A percentile compares a stretch with the other conserved stretches of the same genome.
Evolutionary conservation across 306 rosid genomes (phyloP).

Genomic region (Cucumis melo): DNA sequence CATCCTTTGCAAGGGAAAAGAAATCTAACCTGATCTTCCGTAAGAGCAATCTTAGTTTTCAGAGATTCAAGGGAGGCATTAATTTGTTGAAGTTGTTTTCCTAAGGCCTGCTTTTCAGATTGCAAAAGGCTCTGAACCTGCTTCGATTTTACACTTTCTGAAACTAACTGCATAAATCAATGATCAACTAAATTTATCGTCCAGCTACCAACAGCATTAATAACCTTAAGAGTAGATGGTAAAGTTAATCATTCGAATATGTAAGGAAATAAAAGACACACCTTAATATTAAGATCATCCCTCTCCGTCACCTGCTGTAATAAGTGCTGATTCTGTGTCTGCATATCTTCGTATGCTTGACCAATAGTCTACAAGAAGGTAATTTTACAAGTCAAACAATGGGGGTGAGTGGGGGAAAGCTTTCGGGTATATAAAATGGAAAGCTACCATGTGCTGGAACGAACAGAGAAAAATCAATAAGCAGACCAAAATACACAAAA

Average conservation of each 20-base stretch:
- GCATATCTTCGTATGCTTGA: constrained; percentile 99
- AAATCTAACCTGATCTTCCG: constrained; percentile 62
- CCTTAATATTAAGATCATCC: constrained; percentile 95
- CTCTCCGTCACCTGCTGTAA: constrained; percentile 81
- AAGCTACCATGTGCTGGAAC: neutral
- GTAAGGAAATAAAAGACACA: constrained; percentile 19
- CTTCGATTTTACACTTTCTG: constrained; percentile 85
- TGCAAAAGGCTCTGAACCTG: constrained; percentile 48
- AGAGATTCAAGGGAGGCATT: constrained; percentile 41
- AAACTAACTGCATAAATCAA: constrained; percentile 65
- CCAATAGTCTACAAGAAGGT: constrained; percentile 65
- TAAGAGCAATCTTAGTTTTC: constrained; percentile 34
- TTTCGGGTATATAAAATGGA: neutral
- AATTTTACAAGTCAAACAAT: constrained; percentile 5
- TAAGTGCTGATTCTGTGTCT: constrained; percentile 85
- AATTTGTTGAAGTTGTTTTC: constrained; percentile 62
- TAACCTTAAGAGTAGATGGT: neutral
- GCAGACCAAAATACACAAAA: neutral
- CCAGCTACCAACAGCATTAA: neutral
- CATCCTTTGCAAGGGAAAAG: constrained; percentile 3
- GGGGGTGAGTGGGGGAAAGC: neutral
- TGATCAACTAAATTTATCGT: neutral
- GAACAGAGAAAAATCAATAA: neutral
- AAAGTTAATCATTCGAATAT: neutral
- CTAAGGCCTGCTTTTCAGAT: constrained; percentile 67